Percentiles rank a stretch among this genome's conserved stretches.
phyloP scores from a whole-genome alignment of 768 basidiomycete genomes.

The Brasilioporus rufonigricans region DNA sequence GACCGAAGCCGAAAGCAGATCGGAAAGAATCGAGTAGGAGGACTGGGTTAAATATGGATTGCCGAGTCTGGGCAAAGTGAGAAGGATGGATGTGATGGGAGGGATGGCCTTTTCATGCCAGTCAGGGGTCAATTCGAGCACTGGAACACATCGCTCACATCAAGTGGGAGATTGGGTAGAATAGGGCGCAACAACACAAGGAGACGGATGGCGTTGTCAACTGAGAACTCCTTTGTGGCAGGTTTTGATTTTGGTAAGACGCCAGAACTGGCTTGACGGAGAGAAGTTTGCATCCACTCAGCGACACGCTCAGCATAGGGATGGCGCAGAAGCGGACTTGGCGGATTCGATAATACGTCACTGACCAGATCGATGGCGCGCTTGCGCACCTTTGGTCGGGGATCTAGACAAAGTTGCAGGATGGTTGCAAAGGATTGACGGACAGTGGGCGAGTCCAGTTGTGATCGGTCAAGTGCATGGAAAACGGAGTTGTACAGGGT shows the following conservation, averaged over 20 bases:
- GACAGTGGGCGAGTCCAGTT: slow-evolving; percentile 63
- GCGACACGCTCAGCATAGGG: slow-evolving; percentile 83
- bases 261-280: slow-evolving; percentile 63
- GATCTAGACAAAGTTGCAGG: slow-evolving; percentile 79
- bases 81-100: slow-evolving; percentile 63
- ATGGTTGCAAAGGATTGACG: slow-evolving; percentile 85
- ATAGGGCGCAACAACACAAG: slow-evolving; percentile 71
- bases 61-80: slow-evolving; percentile 81
- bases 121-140: slow-evolving; percentile 13
- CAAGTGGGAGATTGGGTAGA: slow-evolving; percentile 56
- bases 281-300: slow-evolving; percentile 69
- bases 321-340: slow-evolving; percentile 73
- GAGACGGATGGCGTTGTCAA: slow-evolving; percentile 76
- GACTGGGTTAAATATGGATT: slow-evolving; percentile 89
- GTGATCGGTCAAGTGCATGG: slow-evolving; percentile 64
- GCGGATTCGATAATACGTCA: slow-evolving; percentile 73
- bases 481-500: slow-evolving; percentile 71
- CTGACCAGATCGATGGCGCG: slow-evolving; percentile 84
- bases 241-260: slow-evolving; percentile 61
- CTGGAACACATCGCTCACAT: slow-evolving; percentile 48
- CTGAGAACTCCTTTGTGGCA: slow-evolving; percentile 50
- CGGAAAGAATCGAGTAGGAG: slow-evolving; percentile 82
- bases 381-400: slow-evolving; percentile 91
- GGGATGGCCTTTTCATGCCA: slow-evolving; percentile 60
- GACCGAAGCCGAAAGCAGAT: slow-evolving; percentile 60